These are phyloP conservation scores for Blastobotrys proliferans DNA, from an alignment of 1,139 yeast genomes.

Conservation along the genomic window DNA sequence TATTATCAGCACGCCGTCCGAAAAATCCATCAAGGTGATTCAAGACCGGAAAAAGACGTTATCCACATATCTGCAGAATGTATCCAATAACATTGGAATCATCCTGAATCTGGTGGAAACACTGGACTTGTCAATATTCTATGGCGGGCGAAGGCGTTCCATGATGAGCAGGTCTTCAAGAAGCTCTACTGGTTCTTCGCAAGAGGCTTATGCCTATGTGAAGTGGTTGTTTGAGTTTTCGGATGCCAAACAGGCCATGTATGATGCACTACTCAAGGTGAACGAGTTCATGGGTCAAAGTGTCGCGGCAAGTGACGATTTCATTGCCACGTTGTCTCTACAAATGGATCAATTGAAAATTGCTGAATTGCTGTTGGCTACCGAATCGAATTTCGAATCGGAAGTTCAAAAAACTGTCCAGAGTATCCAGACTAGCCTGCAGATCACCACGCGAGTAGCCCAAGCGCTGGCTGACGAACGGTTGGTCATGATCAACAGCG, in stretches of 20 bases:
- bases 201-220: slow-evolving; percentile 44
- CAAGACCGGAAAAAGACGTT: slow-evolving; percentile 24
- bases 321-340: slow-evolving; percentile 23
- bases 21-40: slow-evolving; percentile 15
- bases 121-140: slow-evolving; percentile 29
- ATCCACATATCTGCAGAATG: slow-evolving; percentile 21
- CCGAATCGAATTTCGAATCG: slow-evolving; percentile 18
- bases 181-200: slow-evolving; percentile 11
- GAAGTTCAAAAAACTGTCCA: slow-evolving; percentile 17
- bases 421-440: slow-evolving; percentile 14
- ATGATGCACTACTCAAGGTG: slow-evolving; percentile 57
- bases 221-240: slow-evolving; percentile 70
- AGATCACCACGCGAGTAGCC: background rate
- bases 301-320: slow-evolving; percentile 57
- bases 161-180: slow-evolving; percentile 12
- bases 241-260: slow-evolving; percentile 68
- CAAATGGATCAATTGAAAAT: slow-evolving; percentile 22
- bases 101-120: slow-evolving; percentile 29
- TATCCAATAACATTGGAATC: slow-evolving; percentile 19
- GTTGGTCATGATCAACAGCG: slow-evolving; percentile 2
- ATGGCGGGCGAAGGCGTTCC: slow-evolving; percentile 20
- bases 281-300: slow-evolving; percentile 49
- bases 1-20: slow-evolving; percentile 1
- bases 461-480: slow-evolving; percentile 9
- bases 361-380: slow-evolving; percentile 19